A percentile compares a stretch with the other conserved stretches of the same genome.
Evolutionary conservation across 176 grass and related monocot species (phyloP).

Genomic region (Calamus simplicifolius): DNA sequence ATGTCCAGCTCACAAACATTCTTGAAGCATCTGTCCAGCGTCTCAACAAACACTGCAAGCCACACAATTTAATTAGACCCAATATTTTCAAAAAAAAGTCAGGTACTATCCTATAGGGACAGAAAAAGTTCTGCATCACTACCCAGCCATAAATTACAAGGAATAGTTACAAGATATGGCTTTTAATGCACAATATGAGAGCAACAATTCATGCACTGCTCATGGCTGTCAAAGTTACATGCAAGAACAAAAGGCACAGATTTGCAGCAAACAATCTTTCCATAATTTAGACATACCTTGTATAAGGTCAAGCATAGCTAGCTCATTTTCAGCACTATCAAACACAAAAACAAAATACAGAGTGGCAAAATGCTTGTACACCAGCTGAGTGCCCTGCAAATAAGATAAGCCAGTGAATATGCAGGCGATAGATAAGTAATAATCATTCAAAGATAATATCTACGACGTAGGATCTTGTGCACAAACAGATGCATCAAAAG

Average conservation of each 20-base stretch:
- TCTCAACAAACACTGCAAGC: constrained; percentile 87
- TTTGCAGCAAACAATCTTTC: too few relatives aligned
- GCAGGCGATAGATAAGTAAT: too few relatives aligned
- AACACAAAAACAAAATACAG: constrained; percentile 89
- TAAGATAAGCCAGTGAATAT: constrained; percentile 9
- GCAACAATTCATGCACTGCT: too few relatives aligned
- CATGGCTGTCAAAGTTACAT: too few relatives aligned
- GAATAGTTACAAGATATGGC: neutral
- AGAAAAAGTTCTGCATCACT: too few relatives aligned
- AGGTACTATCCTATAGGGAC: too few relatives aligned
- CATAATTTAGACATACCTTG: constrained; percentile 49
- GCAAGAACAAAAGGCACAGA: too few relatives aligned
- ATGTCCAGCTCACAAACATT: constrained; percentile 95
- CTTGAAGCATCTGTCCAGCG: constrained; percentile 92
- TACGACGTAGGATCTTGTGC: too few relatives aligned
- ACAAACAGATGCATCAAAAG: too few relatives aligned
- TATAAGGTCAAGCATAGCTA: constrained; percentile 90
- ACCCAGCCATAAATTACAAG: too few relatives aligned
- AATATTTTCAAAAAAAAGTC: neutral
- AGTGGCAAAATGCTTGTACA: constrained; percentile 95
- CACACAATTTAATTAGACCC: constrained; percentile 12
- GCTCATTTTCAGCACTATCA: constrained; percentile 79
- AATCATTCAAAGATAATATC: too few relatives aligned
- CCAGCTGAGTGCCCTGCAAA: constrained; percentile 56
- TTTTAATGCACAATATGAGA: constrained; percentile 1